These are phyloP conservation scores for Boletales sp. DNA, from an alignment of 768 basidiomycete genomes.

Conservation along the genomic window DNA sequence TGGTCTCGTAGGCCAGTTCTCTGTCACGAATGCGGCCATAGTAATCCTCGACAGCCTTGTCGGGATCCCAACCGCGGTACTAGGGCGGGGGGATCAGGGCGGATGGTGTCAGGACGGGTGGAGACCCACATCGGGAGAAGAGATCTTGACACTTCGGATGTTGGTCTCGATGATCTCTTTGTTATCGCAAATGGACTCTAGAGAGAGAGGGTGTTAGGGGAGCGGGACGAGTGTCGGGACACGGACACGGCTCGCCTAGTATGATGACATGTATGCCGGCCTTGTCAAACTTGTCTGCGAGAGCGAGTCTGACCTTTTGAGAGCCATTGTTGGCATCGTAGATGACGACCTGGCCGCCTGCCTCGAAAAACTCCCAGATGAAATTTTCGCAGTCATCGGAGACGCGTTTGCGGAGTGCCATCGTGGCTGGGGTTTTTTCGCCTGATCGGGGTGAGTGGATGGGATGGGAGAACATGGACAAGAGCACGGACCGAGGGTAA, in stretches of 20 bases:
- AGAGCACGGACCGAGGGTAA: constrained; percentile 60
- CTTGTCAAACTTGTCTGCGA: constrained; percentile 84
- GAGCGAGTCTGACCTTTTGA: constrained; percentile 55
- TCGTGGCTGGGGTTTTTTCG: constrained; percentile 77
- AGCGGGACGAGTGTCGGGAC: constrained; percentile 2
- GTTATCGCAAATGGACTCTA: constrained; percentile 90
- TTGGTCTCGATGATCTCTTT: constrained; percentile 91
- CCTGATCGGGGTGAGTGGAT: constrained; percentile 39
- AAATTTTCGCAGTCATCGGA: constrained; percentile 82
- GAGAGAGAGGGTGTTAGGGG: neutral
- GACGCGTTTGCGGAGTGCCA: constrained; percentile 69
- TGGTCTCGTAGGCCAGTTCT: constrained; percentile 84
- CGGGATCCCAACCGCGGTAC: constrained; percentile 93
- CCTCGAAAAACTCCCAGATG: constrained; percentile 84
- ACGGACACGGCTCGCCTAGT: constrained; percentile 55
- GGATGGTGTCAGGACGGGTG: neutral
- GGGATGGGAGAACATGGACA: fast-evolving
- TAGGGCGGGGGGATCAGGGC: constrained; percentile 29
- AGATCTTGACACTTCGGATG: constrained; percentile 95
- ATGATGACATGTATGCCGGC: constrained; percentile 90
- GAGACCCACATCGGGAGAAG: constrained; percentile 86
- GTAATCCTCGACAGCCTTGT: constrained; percentile 90
- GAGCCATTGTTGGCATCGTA: constrained; percentile 98
- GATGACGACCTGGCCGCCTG: constrained; percentile 92
- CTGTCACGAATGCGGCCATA: constrained; percentile 85